Evolutionary conservation across 176 grass and related monocot species (phyloP), one percentile per base, ranked within the genome.

Genomic region (Zoysia pacifica): DNA sequence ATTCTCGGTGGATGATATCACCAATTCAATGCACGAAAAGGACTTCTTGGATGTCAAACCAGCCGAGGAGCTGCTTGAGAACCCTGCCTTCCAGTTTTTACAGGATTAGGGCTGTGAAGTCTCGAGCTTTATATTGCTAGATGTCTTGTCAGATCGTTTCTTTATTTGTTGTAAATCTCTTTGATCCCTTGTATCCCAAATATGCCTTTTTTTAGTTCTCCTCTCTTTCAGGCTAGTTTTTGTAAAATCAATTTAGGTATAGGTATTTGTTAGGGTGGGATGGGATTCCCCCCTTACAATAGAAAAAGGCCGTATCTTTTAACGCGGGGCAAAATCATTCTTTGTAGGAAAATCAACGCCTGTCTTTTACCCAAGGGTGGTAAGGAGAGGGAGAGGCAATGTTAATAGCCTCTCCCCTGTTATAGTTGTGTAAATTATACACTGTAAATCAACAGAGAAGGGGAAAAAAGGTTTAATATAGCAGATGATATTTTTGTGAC

Each of bases 71-170:
- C 88, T 99, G 68, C 72, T 91, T 28, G 86, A 94, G 84, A 91
- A 94, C 78, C 90, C 90, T 1, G 88, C 90, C 84, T 99, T 99
- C 92, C 90, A 95, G 77, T 99, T 98, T 95, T 99, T 95, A 90
- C 87, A 94, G 90, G 93, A 99, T 76, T 99, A 92, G 85, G 90
- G 74, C 85, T 84, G 28, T 28, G 81, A 71, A 78, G 69, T 77
- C 74, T 82, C 55, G 78, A 77, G 86, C 74, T 65, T 47, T 50
- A 78, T 48, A 77, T 65, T 60, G 16, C 66, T 72, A 74, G 70
- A 73, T 62, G 67, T 84, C 73, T 73, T 72, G 50, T 19, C 82
- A 89, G 72, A 89, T 81, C 61, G 75, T 97, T 82, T 86, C 66
- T 85, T 87, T 58, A 77, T 92, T 90, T 95, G 70, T 83, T 88